A percentile compares a stretch with the other conserved stretches of the same genome.
phyloP scores from a whole-genome alignment of 208 protist genomes.

The Leishmania lainsoni region DNA sequence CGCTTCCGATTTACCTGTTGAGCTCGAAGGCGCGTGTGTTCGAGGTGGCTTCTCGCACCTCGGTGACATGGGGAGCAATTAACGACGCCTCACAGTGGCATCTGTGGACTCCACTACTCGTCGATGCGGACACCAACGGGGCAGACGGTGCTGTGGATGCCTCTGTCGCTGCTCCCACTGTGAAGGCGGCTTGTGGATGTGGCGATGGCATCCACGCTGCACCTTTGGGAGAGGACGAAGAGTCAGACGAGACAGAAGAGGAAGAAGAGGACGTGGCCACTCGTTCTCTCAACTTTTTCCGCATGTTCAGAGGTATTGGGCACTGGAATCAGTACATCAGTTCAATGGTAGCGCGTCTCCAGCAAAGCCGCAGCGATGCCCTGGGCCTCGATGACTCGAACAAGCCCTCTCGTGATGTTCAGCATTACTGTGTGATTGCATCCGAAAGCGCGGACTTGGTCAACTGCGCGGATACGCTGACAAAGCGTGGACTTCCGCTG shows the following conservation, averaged over 20 bases:
- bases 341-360: conserved; percentile 40
- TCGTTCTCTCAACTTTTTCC: conserved; percentile 62
- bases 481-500: conserved; percentile 70
- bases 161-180: not conserved
- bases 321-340: conserved; percentile 82
- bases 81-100: conserved; percentile 7
- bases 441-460: conserved; percentile 62
- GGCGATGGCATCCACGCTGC: not conserved
- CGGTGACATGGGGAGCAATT: not conserved
- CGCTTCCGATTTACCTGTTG: conserved; percentile 72
- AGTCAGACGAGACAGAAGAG: conserved; percentile 19
- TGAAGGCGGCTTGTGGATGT: not conserved
- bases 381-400: conserved; percentile 13
- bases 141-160: not conserved
- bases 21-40: conserved; percentile 78
- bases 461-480: conserved; percentile 45
- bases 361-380: conserved; percentile 8
- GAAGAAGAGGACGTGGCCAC: conserved; percentile 32
- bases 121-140: not conserved
- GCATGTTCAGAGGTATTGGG: conserved; percentile 64
- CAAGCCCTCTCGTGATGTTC: conserved; percentile 25
- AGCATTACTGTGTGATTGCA: conserved; percentile 73
- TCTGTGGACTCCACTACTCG: conserved; percentile 44
- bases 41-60: conserved; percentile 15
- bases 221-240: not conserved